phyloP scores from a whole-genome alignment of 1,284 basidiomycete genomes.

The Entoloma clypeatum region DNA sequence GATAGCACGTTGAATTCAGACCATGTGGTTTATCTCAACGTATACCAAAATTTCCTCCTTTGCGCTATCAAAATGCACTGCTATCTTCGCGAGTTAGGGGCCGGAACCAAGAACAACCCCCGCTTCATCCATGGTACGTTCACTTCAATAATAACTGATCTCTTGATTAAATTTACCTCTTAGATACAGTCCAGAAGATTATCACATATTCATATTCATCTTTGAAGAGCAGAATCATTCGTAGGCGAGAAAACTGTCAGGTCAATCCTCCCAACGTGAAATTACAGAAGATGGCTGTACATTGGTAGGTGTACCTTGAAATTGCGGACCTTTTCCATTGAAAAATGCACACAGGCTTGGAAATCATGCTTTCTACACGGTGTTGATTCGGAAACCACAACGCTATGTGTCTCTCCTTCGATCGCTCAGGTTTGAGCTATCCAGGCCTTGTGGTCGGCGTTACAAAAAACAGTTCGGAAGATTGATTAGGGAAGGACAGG shows the following conservation, averaged over 20 bases:
- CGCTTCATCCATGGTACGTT: slow-evolving; percentile 54
- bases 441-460: slow-evolving; percentile 39
- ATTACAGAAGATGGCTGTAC: slow-evolving; percentile 49
- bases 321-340: slow-evolving; percentile 1
- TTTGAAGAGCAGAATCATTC: slow-evolving; percentile 42
- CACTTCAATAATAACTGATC: neutral
- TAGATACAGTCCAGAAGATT: slow-evolving; percentile 57
- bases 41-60: slow-evolving; percentile 86
- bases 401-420: slow-evolving; percentile 46
- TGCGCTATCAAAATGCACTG: slow-evolving; percentile 86
- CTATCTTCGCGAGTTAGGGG: slow-evolving; percentile 69
- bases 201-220: slow-evolving; percentile 54
- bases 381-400: slow-evolving; percentile 55
- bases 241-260: slow-evolving; percentile 23
- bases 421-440: slow-evolving; percentile 48
- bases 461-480: slow-evolving; percentile 41
- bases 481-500: slow-evolving; percentile 48
- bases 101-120: slow-evolving; percentile 39
- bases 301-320: slow-evolving; percentile 50
- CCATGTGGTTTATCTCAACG: slow-evolving; percentile 68
- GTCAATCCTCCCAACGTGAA: slow-evolving; percentile 36
- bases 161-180: slow-evolving; percentile 1
- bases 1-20: slow-evolving; percentile 72
- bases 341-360: slow-evolving; percentile 63
- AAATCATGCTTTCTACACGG: slow-evolving; percentile 66